Evolutionary conservation across 1,284 basidiomycete genomes (phyloP).

Genomic region (Cryptococcus amylolentus): DNA sequence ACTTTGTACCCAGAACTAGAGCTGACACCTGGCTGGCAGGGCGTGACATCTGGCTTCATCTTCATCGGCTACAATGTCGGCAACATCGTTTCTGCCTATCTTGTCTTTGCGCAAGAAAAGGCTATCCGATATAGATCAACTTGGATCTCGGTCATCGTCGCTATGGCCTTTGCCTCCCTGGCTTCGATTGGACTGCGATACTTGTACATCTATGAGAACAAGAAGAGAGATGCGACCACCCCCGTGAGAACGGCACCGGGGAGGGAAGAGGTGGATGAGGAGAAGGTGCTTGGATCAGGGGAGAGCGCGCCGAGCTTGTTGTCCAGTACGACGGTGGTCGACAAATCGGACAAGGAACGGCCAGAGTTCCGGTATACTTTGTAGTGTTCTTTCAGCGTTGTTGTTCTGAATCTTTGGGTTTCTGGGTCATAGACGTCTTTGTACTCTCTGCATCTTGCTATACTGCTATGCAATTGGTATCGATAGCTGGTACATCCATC

Average conservation of each 20-base stretch:
- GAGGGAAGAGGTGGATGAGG: constrained; percentile 10
- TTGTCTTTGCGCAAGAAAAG: constrained; percentile 39
- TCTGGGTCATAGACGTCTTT: too few relatives aligned
- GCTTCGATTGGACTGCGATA: constrained; percentile 41
- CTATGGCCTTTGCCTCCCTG: constrained; percentile 40
- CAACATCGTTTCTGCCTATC: constrained; percentile 48
- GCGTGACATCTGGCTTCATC: constrained; percentile 46
- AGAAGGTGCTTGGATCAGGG: constrained; percentile 9
- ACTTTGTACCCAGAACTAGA: background rate
- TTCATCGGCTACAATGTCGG: constrained; percentile 51
- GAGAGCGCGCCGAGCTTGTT: constrained; percentile 3
- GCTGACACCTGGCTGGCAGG: constrained; percentile 4
- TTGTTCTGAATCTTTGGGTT: too few relatives aligned
- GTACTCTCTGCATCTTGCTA: too few relatives aligned
- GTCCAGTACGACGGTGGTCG: constrained; percentile 8
- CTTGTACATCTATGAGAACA: constrained; percentile 45
- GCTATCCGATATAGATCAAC: constrained; percentile 51
- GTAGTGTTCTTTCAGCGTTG: too few relatives aligned
- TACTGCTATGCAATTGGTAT: too few relatives aligned
- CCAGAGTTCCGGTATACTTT: constrained; percentile 34
- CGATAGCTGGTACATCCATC: too few relatives aligned
- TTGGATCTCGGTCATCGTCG: constrained; percentile 52
- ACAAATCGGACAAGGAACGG: constrained; percentile 37
- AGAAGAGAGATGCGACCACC: constrained; percentile 13
- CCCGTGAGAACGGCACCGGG: background rate